Evolutionary conservation across 805 yeast species (phyloP).

Genomic region (Maudiozyma barnettii): DNA sequence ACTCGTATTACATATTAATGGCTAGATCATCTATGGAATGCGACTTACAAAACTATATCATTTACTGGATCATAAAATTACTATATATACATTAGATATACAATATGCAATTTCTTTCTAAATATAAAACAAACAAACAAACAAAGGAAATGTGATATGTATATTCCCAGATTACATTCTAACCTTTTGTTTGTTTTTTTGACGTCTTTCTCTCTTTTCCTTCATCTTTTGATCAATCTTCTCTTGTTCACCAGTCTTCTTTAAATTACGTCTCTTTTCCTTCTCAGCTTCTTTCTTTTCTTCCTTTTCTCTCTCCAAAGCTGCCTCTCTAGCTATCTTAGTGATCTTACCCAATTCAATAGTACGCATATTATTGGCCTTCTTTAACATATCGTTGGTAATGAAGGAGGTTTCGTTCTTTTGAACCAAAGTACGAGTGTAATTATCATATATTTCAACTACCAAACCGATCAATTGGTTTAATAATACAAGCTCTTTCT

Average conservation of each 20-base stretch:
- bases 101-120: no score
- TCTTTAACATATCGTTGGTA: slow-evolving; percentile 68
- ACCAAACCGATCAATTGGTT: slow-evolving; percentile 44
- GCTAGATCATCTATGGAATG: no score
- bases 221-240: slow-evolving; percentile 68
- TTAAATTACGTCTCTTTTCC: slow-evolving; percentile 49
- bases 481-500: slow-evolving; percentile 41
- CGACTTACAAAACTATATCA: no score
- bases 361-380: slow-evolving; percentile 69
- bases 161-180: slow-evolving; percentile 16
- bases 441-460: slow-evolving; percentile 50
- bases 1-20: no score
- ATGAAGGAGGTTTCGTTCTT: slow-evolving; percentile 41
- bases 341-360: slow-evolving; percentile 59
- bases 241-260: slow-evolving; percentile 63
- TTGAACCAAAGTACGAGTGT: slow-evolving; percentile 31
- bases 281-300: slow-evolving; percentile 63
- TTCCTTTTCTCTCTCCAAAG: slow-evolving; percentile 58
- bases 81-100: no score
- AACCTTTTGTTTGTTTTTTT: slow-evolving; percentile 51
- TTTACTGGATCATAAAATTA: no score
- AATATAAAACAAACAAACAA: no score
- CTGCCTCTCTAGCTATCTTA: slow-evolving; percentile 55
- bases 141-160: neutral
- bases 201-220: slow-evolving; percentile 74